Base-by-base conservation (phyloP, 331 rosid species). In the Quercus tomentella region DNA sequence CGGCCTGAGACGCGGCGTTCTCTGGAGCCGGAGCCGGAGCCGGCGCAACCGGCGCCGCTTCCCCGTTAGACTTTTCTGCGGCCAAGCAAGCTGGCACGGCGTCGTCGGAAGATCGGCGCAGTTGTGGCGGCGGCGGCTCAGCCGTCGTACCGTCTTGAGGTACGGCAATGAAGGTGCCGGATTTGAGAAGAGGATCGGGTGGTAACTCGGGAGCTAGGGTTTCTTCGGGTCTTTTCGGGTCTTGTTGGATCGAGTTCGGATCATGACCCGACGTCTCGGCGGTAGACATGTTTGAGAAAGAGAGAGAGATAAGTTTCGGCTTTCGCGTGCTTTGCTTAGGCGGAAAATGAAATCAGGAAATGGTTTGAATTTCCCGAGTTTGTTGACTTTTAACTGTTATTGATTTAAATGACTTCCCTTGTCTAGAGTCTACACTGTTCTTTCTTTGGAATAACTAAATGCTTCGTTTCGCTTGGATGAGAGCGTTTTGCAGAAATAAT, bases 171-270 rank as follows among this genome's bases (percentile, higher is more conserved):
- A 80, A 86, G 71, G 84, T 79, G 6, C 87, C 89, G 11, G 83
- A 25, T 33, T 30, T 62, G 72, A 89, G 90, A 11, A 87, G 90
- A 21, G 92, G 90, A 69, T 84, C 92, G 31, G 73, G 31, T 2
- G 86, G 82, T 8, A 23, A 5, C 28, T 28, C 56, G 26, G 79
- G n/a, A 52, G 21, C 2, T 15, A 70, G 43, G 31, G 43, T 5
- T 41, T 43, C 31, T 4, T 22, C 56, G 74, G 74, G 76, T 31
- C 79, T 70, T 20, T 20, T 67, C 71, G 79, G 72, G 10, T 43
- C 74, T 4, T 49, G 80, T 56, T 18, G 58, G 63, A 67, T 63
- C 25, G 43, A 69, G 73, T 62, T 31, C 41, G 76, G 76, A 76
- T 77, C 41, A 5, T 22, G 74, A 18, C 74, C 74, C 37, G 73